Conservation (phyloP, 352 stramenopile species). For the Globisporangium alternatum region DNA sequence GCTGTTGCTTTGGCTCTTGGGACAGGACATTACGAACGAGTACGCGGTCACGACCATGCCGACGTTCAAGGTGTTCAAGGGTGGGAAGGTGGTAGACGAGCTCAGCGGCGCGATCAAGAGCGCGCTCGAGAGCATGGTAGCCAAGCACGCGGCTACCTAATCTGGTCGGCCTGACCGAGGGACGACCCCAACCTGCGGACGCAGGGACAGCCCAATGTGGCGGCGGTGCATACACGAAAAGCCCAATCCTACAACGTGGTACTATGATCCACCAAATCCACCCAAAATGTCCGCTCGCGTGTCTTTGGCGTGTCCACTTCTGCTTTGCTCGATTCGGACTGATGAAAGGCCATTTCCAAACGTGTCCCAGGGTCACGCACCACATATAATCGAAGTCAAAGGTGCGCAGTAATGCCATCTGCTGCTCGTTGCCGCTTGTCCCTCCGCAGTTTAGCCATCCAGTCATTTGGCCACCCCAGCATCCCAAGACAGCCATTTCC, state of each 20-base stretch:
- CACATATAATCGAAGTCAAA: background rate
- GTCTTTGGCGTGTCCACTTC: background rate
- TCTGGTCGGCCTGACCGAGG: background rate
- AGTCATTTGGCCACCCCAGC: background rate
- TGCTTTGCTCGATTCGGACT: background rate
- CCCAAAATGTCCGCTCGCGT: background rate
- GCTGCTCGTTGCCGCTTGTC: slow-evolving; percentile 4
- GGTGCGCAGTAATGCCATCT: slow-evolving; percentile 15
- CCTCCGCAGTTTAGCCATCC: slow-evolving; percentile 4
- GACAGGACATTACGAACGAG: slow-evolving; percentile 50
- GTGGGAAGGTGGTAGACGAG: slow-evolving; percentile 86
- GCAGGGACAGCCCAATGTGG: background rate
- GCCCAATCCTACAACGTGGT: too few relatives aligned
- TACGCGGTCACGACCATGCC: slow-evolving; percentile 86
- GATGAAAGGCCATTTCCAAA: slow-evolving; percentile 1
- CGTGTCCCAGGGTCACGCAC: background rate
- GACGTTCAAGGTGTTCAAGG: slow-evolving; percentile 93
- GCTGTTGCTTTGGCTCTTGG: background rate
- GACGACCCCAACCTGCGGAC: background rate
- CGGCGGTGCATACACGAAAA: background rate
- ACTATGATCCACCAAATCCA: too few relatives aligned
- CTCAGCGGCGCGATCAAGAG: slow-evolving; percentile 72
- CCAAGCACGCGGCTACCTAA: slow-evolving; percentile 28
- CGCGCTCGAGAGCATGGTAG: slow-evolving; percentile 52
- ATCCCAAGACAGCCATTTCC: background rate